A percentile compares a stretch with the other conserved stretches of the same genome.
Evolutionary conservation across 345 rosid genomes (phyloP).

Genomic region (Luvunga scandens): DNA sequence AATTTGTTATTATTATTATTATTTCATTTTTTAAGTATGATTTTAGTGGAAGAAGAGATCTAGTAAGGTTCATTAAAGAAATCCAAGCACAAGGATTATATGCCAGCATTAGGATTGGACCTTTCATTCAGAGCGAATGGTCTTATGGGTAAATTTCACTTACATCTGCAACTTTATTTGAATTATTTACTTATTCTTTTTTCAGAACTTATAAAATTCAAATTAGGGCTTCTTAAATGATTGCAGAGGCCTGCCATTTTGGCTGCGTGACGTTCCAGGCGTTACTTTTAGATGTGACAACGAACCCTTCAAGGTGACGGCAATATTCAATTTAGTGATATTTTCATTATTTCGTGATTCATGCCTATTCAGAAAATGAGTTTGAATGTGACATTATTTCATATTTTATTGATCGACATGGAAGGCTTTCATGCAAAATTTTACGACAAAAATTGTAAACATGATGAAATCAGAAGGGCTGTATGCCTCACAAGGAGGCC

Average conservation of each 20-base stretch:
- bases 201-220: too few species aligned
- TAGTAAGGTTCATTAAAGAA: slow-evolving; percentile 39
- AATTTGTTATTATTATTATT: neutral
- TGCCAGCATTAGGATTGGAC: slow-evolving; percentile 48
- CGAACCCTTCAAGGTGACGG: slow-evolving; percentile 32
- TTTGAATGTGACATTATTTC: neutral
- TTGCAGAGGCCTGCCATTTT: slow-evolving; percentile 46
- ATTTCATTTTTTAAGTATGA: slow-evolving; percentile 25
- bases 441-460: slow-evolving; percentile 27
- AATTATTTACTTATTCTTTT: too few species aligned
- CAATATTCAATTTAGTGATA: neutral
- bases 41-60: slow-evolving; percentile 38
- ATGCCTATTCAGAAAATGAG: too few species aligned
- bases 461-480: slow-evolving; percentile 33
- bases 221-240: neutral
- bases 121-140: slow-evolving; percentile 46
- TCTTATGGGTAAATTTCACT: slow-evolving; percentile 31
- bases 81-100: slow-evolving; percentile 42
- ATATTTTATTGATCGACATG: neutral
- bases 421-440: slow-evolving; percentile 33
- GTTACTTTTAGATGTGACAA: slow-evolving; percentile 35
- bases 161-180: neutral
- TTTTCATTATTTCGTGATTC: neutral
- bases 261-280: slow-evolving; percentile 35
- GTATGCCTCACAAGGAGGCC: slow-evolving; percentile 29